Evolutionary conservation across 768 basidiomycete species (phyloP), one percentile per base, ranked within the genome.

Genomic region (Psilocybe cubensis): DNA sequence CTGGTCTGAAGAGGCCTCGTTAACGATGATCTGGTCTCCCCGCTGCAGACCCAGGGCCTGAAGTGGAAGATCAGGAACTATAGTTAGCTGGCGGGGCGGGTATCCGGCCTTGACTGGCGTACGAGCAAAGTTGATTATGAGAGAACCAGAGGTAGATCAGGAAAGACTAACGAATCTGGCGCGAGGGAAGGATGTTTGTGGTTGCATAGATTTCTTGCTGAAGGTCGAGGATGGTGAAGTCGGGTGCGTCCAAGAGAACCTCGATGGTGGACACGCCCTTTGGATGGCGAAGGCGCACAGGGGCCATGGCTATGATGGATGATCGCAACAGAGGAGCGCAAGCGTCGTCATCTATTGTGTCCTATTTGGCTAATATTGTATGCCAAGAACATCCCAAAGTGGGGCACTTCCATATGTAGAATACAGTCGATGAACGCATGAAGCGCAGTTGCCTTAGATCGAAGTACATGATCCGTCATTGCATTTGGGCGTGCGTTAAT

Each of bases 1-100:
- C 10, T 54, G 31, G 2, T 55, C 27, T 17, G 69, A 64, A 3
- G 67, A 61, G 48, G 59, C 47, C 61, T 79, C 79, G 49, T 78
- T 86, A 43, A 97, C 91, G 64, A 96, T 90, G 59, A 98, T 79
- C 74, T 94, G 93, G 52, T 98, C 96, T 2, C 94, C 92, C 14
- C 76, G 69, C 56, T 82, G 79, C 27, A 98, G 78, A 12, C 91
- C 92, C 25, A 98, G 81, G 31, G 89, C 88, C 0, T 88, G 80
- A 31, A 96, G 60, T 0, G 92, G 86, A 21, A 92, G 80, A 58
- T 89, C 86, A 3, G 91, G 88, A 28, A 91, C 76, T 33, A 91
- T 73, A 4, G 87, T 86, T 40, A 97, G 79, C 1, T 84, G 63
- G 41, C 80, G 83, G 0, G 94, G 95, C 3, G 95, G 95, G 70